Conservation (phyloP, 2,329 filamentous ascomycete species). For the Arthrobotrys megalospora region DNA sequence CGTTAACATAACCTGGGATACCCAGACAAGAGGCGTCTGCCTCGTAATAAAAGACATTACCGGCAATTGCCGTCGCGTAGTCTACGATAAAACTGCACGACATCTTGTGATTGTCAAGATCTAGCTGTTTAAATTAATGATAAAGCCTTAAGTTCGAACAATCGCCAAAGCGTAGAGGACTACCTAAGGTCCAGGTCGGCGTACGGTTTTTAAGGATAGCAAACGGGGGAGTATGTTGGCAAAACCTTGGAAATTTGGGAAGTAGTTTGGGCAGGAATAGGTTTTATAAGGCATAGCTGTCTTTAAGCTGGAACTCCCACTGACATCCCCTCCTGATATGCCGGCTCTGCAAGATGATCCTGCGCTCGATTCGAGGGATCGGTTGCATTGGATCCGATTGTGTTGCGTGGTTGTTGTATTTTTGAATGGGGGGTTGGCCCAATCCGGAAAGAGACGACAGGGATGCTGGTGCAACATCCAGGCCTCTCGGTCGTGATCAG, state of each 20-base stretch:
- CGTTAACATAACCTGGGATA: conserved; percentile 51
- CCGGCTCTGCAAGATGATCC: conserved; percentile 30
- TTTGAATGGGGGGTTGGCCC: background rate
- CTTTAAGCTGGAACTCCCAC: background rate
- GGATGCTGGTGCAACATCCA: background rate
- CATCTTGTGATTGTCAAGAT: conserved; percentile 28
- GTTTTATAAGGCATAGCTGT: conserved; percentile 24
- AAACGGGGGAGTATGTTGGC: conserved; percentile 34
- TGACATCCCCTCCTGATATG: background rate
- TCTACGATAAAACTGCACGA: conserved; percentile 38
- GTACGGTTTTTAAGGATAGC: conserved; percentile 2
- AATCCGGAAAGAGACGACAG: conserved; percentile 11
- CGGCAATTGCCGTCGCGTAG: conserved; percentile 1
- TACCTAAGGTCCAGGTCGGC: conserved; percentile 2
- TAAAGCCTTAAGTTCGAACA: conserved; percentile 20
- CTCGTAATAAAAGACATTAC: conserved; percentile 43
- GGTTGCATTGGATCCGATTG: conserved; percentile 16
- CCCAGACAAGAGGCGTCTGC: conserved; percentile 29
- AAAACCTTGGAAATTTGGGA: conserved; percentile 29
- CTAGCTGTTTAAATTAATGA: background rate
- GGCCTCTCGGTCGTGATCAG: background rate
- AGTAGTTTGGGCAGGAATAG: conserved; percentile 4
- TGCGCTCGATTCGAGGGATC: conserved; percentile 24
- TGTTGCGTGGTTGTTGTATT: conserved; percentile 47
- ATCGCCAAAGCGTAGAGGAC: conserved; percentile 5